Percentiles rank a stretch among this genome's conserved stretches.
Conservation (phyloP, 139 green algal genomes). For the Chlorella ohadii region DNA sequence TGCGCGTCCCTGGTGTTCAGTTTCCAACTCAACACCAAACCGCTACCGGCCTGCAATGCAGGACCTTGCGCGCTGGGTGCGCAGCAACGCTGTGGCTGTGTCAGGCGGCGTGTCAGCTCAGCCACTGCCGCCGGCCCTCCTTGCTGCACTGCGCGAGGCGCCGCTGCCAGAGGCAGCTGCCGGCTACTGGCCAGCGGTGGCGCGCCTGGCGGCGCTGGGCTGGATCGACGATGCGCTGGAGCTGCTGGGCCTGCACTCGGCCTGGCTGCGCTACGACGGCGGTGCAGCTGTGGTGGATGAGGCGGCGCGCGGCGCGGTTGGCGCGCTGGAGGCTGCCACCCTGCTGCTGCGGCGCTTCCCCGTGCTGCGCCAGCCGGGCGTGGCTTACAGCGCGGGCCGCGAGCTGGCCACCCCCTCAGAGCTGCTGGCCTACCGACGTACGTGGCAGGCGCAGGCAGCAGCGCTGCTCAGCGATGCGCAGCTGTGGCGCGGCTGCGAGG, state of each 20-base stretch:
- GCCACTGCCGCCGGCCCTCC: slow-evolving; percentile 19
- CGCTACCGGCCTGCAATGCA: slow-evolving; percentile 1
- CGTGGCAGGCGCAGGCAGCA: slow-evolving; percentile 54
- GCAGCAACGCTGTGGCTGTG: slow-evolving; percentile 21
- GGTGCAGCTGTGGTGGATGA: neutral
- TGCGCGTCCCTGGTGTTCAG: no score
- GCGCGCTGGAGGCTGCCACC: slow-evolving; percentile 36
- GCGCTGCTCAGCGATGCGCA: slow-evolving; percentile 28
- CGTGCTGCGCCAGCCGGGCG: neutral
- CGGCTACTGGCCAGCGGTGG: slow-evolving; percentile 48
- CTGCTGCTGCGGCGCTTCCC: slow-evolving; percentile 45
- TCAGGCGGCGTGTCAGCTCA: neutral
- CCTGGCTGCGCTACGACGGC: slow-evolving; percentile 46
- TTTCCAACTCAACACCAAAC: no score
- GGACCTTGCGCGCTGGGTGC: slow-evolving; percentile 42
- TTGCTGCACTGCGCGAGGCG: neutral
- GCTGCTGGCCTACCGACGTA: slow-evolving; percentile 27
- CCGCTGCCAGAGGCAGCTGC: slow-evolving; percentile 36
- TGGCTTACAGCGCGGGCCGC: neutral
- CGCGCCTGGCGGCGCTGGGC: slow-evolving; percentile 62
- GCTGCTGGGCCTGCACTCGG: slow-evolving; percentile 66
- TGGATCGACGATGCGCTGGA: slow-evolving; percentile 60
- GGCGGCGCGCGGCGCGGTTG: neutral
- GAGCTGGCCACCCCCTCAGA: slow-evolving; percentile 19
- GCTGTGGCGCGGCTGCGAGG: slow-evolving; percentile 44